phyloP scores from a whole-genome alignment of 202 grass and related monocot species.

The Setaria italica region DNA sequence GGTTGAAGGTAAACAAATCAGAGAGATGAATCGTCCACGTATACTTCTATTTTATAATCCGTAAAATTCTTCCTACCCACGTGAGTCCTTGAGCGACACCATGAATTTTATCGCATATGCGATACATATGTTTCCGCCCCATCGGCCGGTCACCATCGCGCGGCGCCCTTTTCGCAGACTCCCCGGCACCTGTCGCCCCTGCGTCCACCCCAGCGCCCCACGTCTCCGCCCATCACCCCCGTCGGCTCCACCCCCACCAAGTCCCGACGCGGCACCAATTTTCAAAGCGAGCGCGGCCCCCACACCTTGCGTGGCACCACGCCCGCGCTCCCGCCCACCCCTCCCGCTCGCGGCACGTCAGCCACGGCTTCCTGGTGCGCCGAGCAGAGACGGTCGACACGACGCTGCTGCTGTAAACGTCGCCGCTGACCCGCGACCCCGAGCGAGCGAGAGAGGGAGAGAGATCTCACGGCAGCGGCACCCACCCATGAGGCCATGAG shows the following conservation, averaged over 20 bases:
- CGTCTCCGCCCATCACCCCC: neutral
- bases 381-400: neutral
- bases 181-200: neutral
- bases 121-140: too few relatives aligned
- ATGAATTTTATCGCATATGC: too few relatives aligned
- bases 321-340: neutral
- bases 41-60: too few relatives aligned
- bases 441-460: neutral
- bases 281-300: neutral
- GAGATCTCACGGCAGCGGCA: neutral
- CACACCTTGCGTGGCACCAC: neutral
- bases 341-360: neutral
- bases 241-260: neutral
- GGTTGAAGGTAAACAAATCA: too few relatives aligned
- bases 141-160: neutral
- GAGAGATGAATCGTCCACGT: too few relatives aligned
- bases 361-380: too few relatives aligned
- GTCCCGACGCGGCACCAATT: neutral
- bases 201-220: neutral
- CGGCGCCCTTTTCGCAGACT: neutral
- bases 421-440: neutral
- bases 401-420: neutral
- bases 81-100: too few relatives aligned
- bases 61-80: too few relatives aligned
- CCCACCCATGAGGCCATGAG: too few relatives aligned